These are phyloP conservation scores for Vaccinium darrowii DNA, from an alignment of 148 eudicot species.

Conservation along the genomic window DNA sequence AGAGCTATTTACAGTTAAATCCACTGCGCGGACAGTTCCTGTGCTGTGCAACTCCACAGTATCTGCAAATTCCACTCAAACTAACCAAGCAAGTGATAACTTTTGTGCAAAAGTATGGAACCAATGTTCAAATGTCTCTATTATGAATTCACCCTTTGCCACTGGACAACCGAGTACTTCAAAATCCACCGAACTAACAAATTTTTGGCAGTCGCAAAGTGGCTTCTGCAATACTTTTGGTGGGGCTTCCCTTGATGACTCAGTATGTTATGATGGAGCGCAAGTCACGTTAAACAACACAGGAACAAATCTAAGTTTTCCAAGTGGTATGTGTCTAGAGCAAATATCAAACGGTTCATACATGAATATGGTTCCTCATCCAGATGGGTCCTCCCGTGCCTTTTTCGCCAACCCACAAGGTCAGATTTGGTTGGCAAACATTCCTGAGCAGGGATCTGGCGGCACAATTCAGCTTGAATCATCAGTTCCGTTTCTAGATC, in stretches of 20 bases:
- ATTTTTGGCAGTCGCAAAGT: constrained; percentile 58
- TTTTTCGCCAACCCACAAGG: constrained; percentile 74
- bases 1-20: constrained; percentile 44
- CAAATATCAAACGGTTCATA: constrained; percentile 78
- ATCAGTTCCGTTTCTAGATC: constrained; percentile 67
- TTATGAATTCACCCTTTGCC: constrained; percentile 63
- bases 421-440: constrained; percentile 63
- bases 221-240: constrained; percentile 72
- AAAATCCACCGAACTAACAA: constrained; percentile 49
- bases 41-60: constrained; percentile 64
- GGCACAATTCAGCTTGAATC: constrained; percentile 51
- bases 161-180: constrained; percentile 33
- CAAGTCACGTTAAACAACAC: constrained; percentile 46
- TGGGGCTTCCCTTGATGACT: constrained; percentile 49
- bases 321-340: constrained; percentile 75
- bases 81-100: constrained; percentile 36
- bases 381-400: constrained; percentile 82
- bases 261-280: constrained; percentile 56
- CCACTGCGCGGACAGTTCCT: constrained; percentile 49
- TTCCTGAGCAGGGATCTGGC: constrained; percentile 61
- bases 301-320: constrained; percentile 24
- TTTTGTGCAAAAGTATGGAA: constrained; percentile 80
- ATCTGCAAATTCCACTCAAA: constrained; percentile 41
- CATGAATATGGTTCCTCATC: constrained; percentile 69
- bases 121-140: constrained; percentile 63